Evolutionary conservation across 805 yeast species (phyloP).

Genomic region (Cyberlindnera bimundalis): DNA sequence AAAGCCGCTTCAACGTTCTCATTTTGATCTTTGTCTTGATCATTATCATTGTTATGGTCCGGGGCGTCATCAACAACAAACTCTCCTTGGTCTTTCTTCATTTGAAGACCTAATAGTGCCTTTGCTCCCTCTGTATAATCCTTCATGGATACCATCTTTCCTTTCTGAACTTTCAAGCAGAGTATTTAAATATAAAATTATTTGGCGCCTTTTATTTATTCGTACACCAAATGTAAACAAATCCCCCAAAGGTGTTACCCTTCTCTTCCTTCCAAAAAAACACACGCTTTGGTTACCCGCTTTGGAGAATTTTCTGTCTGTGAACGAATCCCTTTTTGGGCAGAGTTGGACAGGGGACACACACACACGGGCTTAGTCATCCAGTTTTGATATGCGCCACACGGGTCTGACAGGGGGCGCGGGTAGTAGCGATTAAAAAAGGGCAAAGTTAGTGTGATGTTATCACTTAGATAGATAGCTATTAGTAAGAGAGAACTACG

Average conservation of each 20-base stretch:
- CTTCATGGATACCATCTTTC: slow-evolving; percentile 16
- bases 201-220: too few relatives aligned
- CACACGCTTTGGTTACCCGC: slow-evolving; percentile 1
- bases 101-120: slow-evolving; percentile 24
- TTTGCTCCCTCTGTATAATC: slow-evolving; percentile 27
- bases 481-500: too few relatives aligned
- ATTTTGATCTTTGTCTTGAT: slow-evolving; percentile 26
- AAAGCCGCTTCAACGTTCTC: slow-evolving; percentile 77
- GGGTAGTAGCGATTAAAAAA: too few relatives aligned
- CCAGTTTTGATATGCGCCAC: too few relatives aligned
- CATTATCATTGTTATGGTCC: slow-evolving; percentile 14
- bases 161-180: too few relatives aligned
- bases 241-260: not conserved
- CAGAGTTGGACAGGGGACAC: not conserved
- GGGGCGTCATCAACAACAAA: not conserved
- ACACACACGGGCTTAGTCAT: too few relatives aligned
- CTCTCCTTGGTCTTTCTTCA: slow-evolving; percentile 19
- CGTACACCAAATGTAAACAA: not conserved
- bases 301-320: not conserved
- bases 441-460: too few relatives aligned
- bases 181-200: too few relatives aligned
- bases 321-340: not conserved
- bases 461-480: too few relatives aligned
- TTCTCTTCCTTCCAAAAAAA: not conserved
- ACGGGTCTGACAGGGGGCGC: too few relatives aligned